A percentile compares a stretch with the other conserved stretches of the same genome.
These are phyloP conservation scores for Trichoderma oligosporum DNA, from an alignment of 2,329 filamentous ascomycete genomes.

Conservation along the genomic window DNA sequence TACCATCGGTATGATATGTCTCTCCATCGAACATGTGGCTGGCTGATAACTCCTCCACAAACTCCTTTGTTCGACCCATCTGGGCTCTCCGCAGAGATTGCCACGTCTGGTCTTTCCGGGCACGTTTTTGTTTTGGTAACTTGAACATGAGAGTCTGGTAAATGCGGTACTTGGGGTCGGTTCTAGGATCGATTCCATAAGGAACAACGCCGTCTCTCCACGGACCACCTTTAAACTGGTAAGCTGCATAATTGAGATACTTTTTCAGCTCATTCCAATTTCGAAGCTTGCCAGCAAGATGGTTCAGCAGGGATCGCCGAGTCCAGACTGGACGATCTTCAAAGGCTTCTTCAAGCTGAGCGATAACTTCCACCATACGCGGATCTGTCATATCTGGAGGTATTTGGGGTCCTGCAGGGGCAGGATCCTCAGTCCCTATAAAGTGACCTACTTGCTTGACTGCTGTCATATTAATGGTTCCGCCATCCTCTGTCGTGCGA, in stretches of 20 bases:
- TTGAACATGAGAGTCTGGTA: slow-evolving; percentile 93
- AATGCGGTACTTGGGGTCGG: slow-evolving; percentile 67
- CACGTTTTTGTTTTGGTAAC: slow-evolving; percentile 52
- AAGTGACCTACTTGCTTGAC: slow-evolving; percentile 59
- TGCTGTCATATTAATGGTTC: slow-evolving; percentile 55
- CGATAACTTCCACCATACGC: slow-evolving; percentile 61
- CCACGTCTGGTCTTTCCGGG: slow-evolving; percentile 47
- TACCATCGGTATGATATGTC: slow-evolving; percentile 71
- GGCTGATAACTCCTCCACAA: slow-evolving; percentile 39
- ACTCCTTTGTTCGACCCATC: slow-evolving; percentile 38
- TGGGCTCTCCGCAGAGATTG: slow-evolving; percentile 44
- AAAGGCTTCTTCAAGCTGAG: slow-evolving; percentile 62
- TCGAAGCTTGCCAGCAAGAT: slow-evolving; percentile 51
- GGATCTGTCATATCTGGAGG: slow-evolving; percentile 58
- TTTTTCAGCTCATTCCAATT: slow-evolving; percentile 62
- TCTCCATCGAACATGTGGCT: slow-evolving; percentile 82
- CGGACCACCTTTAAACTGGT: slow-evolving; percentile 87
- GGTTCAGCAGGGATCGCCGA: slow-evolving; percentile 73
- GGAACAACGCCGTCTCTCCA: slow-evolving; percentile 85
- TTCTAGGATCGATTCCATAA: slow-evolving; percentile 82
- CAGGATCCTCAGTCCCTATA: slow-evolving; percentile 58
- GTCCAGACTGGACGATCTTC: slow-evolving; percentile 80
- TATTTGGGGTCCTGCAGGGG: slow-evolving; percentile 56
- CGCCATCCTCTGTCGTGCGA: slow-evolving; percentile 55
- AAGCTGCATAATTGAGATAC: slow-evolving; percentile 79